Evolutionary conservation across 75 land plant species (phyloP).

Genomic region (Ceratopteris richardii): DNA sequence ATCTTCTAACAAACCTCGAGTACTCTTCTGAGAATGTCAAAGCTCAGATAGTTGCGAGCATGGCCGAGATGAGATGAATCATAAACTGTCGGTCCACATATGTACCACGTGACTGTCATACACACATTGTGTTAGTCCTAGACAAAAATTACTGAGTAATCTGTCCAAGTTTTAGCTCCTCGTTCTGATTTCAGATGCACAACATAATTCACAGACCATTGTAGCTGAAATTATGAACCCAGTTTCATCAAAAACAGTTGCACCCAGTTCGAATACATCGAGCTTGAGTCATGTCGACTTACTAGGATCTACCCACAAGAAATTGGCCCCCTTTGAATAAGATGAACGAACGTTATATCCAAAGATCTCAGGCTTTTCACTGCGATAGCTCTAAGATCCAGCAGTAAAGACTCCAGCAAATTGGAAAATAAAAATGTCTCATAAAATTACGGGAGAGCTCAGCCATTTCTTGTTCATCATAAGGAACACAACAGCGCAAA

Average conservation of each 20-base stretch:
- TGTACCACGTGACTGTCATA: constrained; percentile 42
- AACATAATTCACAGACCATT: neutral
- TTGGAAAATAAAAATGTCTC: no score
- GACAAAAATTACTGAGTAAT: constrained; percentile 1
- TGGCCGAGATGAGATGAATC: constrained; percentile 46
- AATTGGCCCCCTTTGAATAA: no score
- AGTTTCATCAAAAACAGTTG: no score
- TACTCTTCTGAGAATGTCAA: constrained; percentile 41
- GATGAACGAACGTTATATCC: no score
- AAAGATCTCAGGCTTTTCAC: no score
- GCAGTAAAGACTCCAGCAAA: no score
- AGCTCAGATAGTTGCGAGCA: constrained; percentile 40
- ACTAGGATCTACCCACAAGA: no score
- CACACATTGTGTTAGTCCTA: neutral
- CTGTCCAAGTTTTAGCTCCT: neutral
- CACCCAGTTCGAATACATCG: neutral
- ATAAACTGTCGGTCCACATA: constrained; percentile 49
- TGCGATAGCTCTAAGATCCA: no score
- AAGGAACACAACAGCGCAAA: no score
- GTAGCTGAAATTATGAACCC: no score
- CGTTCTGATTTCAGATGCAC: neutral
- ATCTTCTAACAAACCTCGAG: constrained; percentile 22
- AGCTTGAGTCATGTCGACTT: neutral
- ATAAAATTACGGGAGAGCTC: no score
- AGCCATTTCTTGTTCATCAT: no score